These are phyloP conservation scores for Pisolithus tinctorius DNA, from an alignment of 768 basidiomycete genomes.

Conservation along the genomic window DNA sequence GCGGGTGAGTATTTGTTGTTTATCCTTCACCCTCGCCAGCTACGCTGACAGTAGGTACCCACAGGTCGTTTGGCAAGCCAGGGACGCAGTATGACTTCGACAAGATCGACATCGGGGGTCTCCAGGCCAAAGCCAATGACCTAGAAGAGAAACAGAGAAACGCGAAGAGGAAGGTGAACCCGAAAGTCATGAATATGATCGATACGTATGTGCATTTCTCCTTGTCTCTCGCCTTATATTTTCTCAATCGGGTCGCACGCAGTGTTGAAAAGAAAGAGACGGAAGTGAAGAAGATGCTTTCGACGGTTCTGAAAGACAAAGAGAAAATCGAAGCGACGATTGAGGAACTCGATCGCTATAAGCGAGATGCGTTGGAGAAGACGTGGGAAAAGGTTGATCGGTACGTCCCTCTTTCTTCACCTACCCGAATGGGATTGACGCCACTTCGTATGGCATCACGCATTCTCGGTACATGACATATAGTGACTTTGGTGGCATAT, in stretches of 20 bases:
- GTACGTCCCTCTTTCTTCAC: conserved; percentile 31
- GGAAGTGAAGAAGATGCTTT: conserved; percentile 81
- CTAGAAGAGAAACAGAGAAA: conserved; percentile 73
- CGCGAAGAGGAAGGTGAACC: conserved; percentile 94
- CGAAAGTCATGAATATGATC: conserved; percentile 93
- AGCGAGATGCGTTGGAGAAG: conserved; percentile 86
- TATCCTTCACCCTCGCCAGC: not conserved
- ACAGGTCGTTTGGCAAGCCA: conserved; percentile 75
- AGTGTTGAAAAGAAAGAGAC: conserved; percentile 93
- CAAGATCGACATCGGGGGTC: conserved; percentile 49
- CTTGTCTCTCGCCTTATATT: not conserved
- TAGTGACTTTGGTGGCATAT: conserved; percentile 95
- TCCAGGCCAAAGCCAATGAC: conserved; percentile 62
- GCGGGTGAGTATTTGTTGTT: conserved; percentile 50
- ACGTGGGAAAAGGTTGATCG: conserved; percentile 95
- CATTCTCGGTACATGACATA: not conserved
- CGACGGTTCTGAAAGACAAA: conserved; percentile 86
- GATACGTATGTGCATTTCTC: conserved; percentile 56
- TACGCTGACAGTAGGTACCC: conserved; percentile 2
- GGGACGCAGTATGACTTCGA: conserved; percentile 80
- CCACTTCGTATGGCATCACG: too few species aligned
- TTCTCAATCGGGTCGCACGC: not conserved
- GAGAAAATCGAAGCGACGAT: conserved; percentile 94
- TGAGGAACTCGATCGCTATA: conserved; percentile 86
- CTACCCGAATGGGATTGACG: not conserved